Percentiles rank a stretch among this genome's conserved stretches.
These are phyloP conservation scores for Ilyonectria sp. DNA, from an alignment of 2,329 filamentous ascomycete genomes.

Conservation along the genomic window DNA sequence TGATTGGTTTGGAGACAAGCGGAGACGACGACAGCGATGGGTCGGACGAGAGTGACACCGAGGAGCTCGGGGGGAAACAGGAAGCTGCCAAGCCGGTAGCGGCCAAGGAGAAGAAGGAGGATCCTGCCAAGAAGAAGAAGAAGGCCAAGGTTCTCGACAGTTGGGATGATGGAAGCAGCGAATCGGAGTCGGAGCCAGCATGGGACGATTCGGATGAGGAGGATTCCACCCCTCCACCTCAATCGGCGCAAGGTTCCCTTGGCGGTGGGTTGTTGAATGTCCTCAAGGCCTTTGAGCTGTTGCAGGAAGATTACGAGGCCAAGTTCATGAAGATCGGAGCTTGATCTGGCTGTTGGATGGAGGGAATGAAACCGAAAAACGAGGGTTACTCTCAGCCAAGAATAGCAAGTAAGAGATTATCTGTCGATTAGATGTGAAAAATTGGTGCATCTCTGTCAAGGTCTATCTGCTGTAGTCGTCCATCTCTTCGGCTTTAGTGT, in stretches of 20 bases:
- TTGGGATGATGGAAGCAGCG: constrained; percentile 54
- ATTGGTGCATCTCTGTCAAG: no score
- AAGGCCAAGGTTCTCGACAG: constrained; percentile 53
- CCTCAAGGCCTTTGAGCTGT: constrained; percentile 69
- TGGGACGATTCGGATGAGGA: constrained; percentile 24
- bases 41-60: constrained; percentile 52
- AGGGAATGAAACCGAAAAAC: not conserved
- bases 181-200: constrained; percentile 51
- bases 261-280: constrained; percentile 68
- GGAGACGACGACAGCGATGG: constrained; percentile 57
- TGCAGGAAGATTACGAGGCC: constrained; percentile 73
- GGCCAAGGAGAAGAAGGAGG: constrained; percentile 25
- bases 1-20: constrained; percentile 57
- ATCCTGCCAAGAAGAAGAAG: constrained; percentile 38
- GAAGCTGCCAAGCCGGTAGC: constrained; percentile 31
- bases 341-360: constrained; percentile 47
- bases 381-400: no score
- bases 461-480: no score
- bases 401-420: no score
- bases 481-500: no score
- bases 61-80: constrained; percentile 57
- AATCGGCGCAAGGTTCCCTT: constrained; percentile 49
- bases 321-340: constrained; percentile 77
- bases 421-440: no score
- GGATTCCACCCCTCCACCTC: not conserved